Percentiles rank a stretch among this genome's conserved stretches.
Conservation (phyloP, 2,329 filamentous ascomycete species). For the Fusarium sambucinum region DNA sequence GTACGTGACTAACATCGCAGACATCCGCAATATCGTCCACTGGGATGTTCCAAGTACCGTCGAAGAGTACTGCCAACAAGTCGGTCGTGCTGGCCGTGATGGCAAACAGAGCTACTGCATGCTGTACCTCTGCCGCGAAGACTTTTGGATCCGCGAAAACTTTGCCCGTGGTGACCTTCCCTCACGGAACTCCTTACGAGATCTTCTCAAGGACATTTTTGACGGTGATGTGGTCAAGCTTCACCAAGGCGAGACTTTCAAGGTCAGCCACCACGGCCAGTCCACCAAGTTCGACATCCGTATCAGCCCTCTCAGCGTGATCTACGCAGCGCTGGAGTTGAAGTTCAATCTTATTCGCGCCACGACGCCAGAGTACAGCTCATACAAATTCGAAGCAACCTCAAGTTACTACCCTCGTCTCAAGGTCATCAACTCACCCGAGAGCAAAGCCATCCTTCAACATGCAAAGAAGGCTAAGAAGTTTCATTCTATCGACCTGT, state of each 20-base stretch:
- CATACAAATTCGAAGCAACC: conserved; percentile 63
- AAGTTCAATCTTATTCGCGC: conserved; percentile 68
- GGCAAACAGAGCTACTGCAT: conserved; percentile 66
- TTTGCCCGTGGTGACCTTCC: conserved; percentile 72
- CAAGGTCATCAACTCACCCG: conserved; percentile 54
- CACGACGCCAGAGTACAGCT: conserved; percentile 67
- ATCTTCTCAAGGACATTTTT: conserved; percentile 66
- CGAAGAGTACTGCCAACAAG: conserved; percentile 69
- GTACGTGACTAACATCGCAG: conserved; percentile 38
- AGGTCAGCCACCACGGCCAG: conserved; percentile 60
- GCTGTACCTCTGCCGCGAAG: conserved; percentile 68
- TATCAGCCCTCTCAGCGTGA: conserved; percentile 60
- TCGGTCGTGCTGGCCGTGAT: conserved; percentile 68
- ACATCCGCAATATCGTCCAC: conserved; percentile 67
- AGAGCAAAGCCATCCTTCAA: conserved; percentile 59
- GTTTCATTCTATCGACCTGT: conserved; percentile 63
- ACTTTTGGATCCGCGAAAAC: conserved; percentile 69
- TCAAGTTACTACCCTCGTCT: conserved; percentile 50
- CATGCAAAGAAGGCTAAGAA: conserved; percentile 57
- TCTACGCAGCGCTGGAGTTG: conserved; percentile 72
- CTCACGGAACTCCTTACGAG: conserved; percentile 61
- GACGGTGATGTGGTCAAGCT: conserved; percentile 45
- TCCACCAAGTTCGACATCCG: conserved; percentile 66
- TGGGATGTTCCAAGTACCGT: conserved; percentile 64
- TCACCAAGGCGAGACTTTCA: conserved; percentile 45